Base-by-base conservation (phyloP, 768 basidiomycete species). In the Clathrus columnatus region DNA sequence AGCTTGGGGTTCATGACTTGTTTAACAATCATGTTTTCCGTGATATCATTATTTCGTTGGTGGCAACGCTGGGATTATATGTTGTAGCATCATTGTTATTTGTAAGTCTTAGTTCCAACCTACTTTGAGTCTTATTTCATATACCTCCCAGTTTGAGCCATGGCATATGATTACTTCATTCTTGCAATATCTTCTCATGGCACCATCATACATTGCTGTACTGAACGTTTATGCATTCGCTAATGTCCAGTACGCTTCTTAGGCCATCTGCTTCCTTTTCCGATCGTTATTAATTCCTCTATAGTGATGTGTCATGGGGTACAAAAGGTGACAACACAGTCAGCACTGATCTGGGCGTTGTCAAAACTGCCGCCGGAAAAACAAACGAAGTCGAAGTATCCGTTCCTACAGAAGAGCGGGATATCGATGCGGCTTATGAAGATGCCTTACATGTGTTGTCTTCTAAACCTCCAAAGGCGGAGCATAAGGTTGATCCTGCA, bases 81-180 rank as follows among this genome's bases (percentile, higher is more conserved):
- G 64, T 96, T 48, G 27, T 90, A 45, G 78, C 94, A 0, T 89
- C 85, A 3, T 61, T 98, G 8, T 77, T 94, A 48, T 92, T 92
- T 70, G 89, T 93, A 64, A 64, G 92, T 80, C 7, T 28, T 58
- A 7, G 17, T 21, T 29, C 30, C 14, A 17, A 21, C 41, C 20
- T 28, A 26, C 17, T 18, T 27, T 48, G 30, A 20, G 46, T 8
- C 23, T 41, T 11, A 7, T 7, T 18, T 20, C n/a, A 27, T 23
- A 32, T 27, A n/a, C 52, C 51, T 6, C 64, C 47, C 65, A 95
- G 84, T 84, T 96, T 62, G 93, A 98, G 61, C 95, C 95, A 1
- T 96, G 93, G 91, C 96, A 99, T 67, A 89, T 99, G 91, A 76
- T 99, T 63, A 97, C 96, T 0, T 91, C 87, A 5, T 94, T 98